Conservation (phyloP, 805 yeast genomes). For the Candida takata region DNA sequence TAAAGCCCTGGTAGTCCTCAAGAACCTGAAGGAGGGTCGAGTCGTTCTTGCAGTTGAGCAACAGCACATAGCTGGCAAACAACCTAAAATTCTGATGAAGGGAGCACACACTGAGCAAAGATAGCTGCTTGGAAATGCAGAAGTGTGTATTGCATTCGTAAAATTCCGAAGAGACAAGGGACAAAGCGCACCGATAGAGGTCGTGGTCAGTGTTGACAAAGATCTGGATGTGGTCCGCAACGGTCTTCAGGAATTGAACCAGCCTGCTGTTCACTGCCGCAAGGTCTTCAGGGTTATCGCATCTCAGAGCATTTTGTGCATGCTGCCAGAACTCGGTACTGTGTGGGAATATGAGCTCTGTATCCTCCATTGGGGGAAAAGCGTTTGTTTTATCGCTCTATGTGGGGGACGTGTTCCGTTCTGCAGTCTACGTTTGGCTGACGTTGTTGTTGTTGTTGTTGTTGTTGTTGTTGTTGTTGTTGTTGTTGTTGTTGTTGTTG, state of each 20-base stretch:
- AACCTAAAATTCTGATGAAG: conserved; percentile 32
- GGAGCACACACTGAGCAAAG: conserved; percentile 32
- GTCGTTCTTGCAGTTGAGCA: conserved; percentile 39
- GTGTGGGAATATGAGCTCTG: conserved; percentile 15
- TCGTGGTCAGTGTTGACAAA: conserved; percentile 24
- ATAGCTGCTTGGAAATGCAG: conserved; percentile 43
- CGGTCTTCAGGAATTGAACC: conserved; percentile 18
- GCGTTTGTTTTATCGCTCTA: no score
- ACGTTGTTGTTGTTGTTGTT: no score
- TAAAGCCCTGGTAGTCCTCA: conserved; percentile 47
- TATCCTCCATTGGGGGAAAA: no score
- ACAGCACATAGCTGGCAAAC: conserved; percentile 35
- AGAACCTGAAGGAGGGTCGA: conserved; percentile 36
- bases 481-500: no score
- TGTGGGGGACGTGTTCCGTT: no score
- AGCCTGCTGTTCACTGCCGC: conserved; percentile 15
- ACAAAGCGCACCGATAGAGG: conserved; percentile 29
- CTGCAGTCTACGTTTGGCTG: no score
- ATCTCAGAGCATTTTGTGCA: conserved; percentile 10
- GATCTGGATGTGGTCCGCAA: conserved; percentile 20
- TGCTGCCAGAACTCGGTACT: conserved; percentile 18
- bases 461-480: no score
- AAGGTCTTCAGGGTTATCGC: conserved; percentile 7
- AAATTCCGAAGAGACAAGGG: conserved; percentile 26
- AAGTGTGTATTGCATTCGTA: conserved; percentile 35